Percentiles rank a stretch among this genome's conserved stretches.
Conservation (phyloP, 1,284 basidiomycete genomes). For the Pseudozyma sp. region DNA sequence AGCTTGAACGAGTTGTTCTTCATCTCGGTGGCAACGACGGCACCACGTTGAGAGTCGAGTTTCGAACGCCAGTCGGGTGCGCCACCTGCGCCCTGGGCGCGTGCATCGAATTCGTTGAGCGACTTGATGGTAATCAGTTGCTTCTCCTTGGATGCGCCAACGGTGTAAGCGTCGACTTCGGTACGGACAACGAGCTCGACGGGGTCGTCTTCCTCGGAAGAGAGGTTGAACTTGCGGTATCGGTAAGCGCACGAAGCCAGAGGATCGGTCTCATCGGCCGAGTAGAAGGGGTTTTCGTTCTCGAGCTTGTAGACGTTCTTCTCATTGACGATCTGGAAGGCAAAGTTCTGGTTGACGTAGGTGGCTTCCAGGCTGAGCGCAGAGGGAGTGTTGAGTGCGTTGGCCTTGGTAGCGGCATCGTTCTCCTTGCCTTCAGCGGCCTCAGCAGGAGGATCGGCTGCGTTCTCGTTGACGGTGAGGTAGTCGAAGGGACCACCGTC, state of each 20-base stretch:
- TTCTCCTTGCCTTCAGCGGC: conserved; percentile 58
- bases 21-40: conserved; percentile 99
- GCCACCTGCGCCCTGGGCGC: conserved; percentile 87
- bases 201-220: conserved; percentile 82
- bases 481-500: conserved; percentile 92
- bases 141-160: conserved; percentile 53
- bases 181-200: conserved; percentile 92
- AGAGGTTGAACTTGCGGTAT: conserved; percentile 95
- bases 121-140: conserved; percentile 82
- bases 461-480: conserved; percentile 98
- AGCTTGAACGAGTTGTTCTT: conserved; percentile 99
- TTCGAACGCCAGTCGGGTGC: conserved; percentile 97
- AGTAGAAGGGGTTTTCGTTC: conserved; percentile 82
- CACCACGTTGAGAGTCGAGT: conserved; percentile 94
- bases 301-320: conserved; percentile 71
- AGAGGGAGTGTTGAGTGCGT: conserved; percentile 91
- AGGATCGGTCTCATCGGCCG: conserved; percentile 91
- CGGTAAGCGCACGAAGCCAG: conserved; percentile 95
- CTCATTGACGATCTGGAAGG: conserved; percentile 92
- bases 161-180: conserved; percentile 88
- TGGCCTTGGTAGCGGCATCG: conserved; percentile 68
- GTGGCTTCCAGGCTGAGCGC: conserved; percentile 96
- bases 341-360: conserved; percentile 99
- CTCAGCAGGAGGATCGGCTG: conserved; percentile 92
- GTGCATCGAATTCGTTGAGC: conserved; percentile 96